Percentiles rank a stretch among this genome's conserved stretches.
Conservation (phyloP, 2,329 filamentous ascomycete species). For the Trichoderma hamatum region DNA sequence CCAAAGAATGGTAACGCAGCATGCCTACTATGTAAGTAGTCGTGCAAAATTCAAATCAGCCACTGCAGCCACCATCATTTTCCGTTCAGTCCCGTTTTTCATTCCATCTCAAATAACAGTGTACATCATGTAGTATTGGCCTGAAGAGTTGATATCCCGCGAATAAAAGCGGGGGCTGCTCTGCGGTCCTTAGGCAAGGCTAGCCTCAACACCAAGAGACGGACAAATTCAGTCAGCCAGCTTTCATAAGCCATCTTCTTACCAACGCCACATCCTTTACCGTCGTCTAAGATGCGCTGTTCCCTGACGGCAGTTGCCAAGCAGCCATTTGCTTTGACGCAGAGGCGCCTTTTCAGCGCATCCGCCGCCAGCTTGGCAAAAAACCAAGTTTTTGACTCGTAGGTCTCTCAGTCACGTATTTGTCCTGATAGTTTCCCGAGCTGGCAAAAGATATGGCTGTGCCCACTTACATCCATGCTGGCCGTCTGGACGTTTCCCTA, state of each 20-base stretch:
- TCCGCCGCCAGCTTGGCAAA: not conserved
- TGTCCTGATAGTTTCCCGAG: too few species aligned
- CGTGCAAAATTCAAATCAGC: not conserved
- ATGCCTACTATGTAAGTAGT: not conserved
- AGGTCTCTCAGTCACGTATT: slow-evolving; percentile 3
- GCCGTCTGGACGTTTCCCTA: not conserved
- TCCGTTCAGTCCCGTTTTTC: not conserved
- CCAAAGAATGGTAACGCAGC: too few species aligned
- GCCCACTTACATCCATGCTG: not conserved
- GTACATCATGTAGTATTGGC: not conserved
- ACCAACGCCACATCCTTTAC: not conserved
- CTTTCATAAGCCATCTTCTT: not conserved
- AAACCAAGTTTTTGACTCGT: slow-evolving; percentile 33
- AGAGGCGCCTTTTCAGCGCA: not conserved
- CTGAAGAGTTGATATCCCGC: not conserved
- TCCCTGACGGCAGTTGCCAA: not conserved
- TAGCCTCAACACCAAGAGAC: not conserved
- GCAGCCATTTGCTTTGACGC: not conserved
- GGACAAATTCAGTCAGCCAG: not conserved
- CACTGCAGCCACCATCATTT: not conserved
- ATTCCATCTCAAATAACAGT: not conserved
- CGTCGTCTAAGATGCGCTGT: not conserved
- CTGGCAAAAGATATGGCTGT: not conserved
- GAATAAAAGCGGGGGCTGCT: not conserved
- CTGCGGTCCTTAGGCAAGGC: not conserved